Evolutionary conservation across 208 protist genomes (phyloP), one percentile per base, ranked within the genome.

Genomic region (Acanthamoeba castellanii): DNA sequence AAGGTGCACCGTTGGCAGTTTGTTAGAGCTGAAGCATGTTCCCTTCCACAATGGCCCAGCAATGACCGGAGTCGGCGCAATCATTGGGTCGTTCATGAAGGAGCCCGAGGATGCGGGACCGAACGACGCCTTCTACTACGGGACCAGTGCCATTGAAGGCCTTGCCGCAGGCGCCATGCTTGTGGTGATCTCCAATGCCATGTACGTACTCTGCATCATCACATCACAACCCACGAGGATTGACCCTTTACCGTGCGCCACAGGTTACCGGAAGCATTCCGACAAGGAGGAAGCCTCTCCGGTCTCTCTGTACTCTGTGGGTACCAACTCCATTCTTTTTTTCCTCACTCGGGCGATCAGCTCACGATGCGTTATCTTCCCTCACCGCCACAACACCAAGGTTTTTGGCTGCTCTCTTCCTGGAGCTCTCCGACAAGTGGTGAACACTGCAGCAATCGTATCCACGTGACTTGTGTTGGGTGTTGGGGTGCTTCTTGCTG

Each of bases 101-200:
- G 74, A 82, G 27, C 74, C 74, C 0, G 74, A 55, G 30, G 20
- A 82, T n/a, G 42, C 74, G 8, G 32, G 37, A 0, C 42, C 74
- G 22, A 52, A 52, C 13, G 37, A 82, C 22, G 74, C 74, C 32
- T 82, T 82, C 74, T 82, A 82, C 13, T 82, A 30, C 5, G 74
- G 74, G 34, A 52, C 32, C 4, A 52, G 37, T 8, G 8, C 42
- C 27, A 52, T 82, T 18, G 74, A 82, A 27, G 74, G 74, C 13
- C 32, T 82, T 13, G 32, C 74, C 6, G 74, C 74, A 11, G 74
- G 74, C 3, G 74, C 74, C 42, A 55, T 52, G 42, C 74, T 82
- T 2, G 74, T 82, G 32, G 42, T 82, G 34, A 82, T 82, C 74
- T 55, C 74, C 32, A 82, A 82, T 34, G 74, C 42, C 74, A 82